Evolutionary conservation across 345 rosid species (phyloP).

Genomic region (Raphanus raphanistrum): DNA sequence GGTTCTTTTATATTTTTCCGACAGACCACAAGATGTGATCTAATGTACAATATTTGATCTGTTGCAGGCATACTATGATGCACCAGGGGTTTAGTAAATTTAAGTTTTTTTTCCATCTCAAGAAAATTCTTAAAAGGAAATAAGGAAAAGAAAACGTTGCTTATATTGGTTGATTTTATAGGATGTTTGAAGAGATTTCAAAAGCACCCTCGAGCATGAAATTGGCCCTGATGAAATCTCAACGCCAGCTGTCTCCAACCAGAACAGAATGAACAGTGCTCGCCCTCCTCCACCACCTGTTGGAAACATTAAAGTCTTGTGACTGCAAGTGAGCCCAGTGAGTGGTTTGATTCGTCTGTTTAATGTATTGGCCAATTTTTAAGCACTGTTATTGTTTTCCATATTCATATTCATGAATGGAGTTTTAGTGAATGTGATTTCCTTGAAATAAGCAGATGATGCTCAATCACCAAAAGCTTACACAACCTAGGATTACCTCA

Average conservation of each 20-base stretch:
- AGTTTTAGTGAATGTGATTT: neutral
- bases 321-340: constrained; percentile 52
- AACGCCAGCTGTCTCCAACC: constrained; percentile 41
- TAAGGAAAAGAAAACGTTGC: neutral
- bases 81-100: neutral
- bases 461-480: constrained; percentile 52
- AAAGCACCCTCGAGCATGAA: constrained; percentile 85
- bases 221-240: constrained; percentile 74
- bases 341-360: constrained; percentile 28
- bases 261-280: constrained; percentile 41
- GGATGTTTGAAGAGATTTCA: constrained; percentile 96
- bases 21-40: neutral
- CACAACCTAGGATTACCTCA: constrained; percentile 72
- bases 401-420: neutral
- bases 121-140: neutral
- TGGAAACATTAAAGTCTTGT: constrained; percentile 41
- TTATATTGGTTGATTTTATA: constrained; percentile 14
- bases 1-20: neutral
- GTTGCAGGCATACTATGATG: neutral
- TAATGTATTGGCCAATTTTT: neutral
- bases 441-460: constrained; percentile 53
- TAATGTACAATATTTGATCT: neutral
- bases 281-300: constrained; percentile 45
- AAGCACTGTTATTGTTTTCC: neutral
- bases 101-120: too few relatives aligned